Conservation (phyloP, 768 basidiomycete genomes). For the Arthromyces matolae region DNA sequence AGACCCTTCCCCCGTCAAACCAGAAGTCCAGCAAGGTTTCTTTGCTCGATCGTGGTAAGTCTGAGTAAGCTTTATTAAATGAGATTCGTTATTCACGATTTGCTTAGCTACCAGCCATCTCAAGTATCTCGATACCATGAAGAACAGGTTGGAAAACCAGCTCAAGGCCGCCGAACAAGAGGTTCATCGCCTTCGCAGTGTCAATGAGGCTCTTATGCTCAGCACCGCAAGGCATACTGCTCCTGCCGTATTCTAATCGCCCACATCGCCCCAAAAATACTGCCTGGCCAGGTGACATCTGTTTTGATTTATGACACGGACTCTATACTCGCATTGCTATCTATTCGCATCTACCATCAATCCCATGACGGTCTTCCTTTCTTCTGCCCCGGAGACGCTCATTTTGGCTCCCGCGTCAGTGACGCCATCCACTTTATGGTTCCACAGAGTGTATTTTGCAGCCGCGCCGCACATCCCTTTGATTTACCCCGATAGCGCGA, state of each 20-base stretch:
- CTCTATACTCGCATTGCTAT: constrained; percentile 37
- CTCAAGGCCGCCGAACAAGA: constrained; percentile 78
- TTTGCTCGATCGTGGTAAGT: constrained; percentile 77
- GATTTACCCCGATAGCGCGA: constrained; percentile 21
- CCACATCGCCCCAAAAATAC: constrained; percentile 25
- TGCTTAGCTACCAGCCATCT: constrained; percentile 75
- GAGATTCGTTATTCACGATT: constrained; percentile 12
- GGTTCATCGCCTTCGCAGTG: constrained; percentile 74
- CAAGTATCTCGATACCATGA: constrained; percentile 80
- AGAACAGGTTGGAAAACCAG: constrained; percentile 68
- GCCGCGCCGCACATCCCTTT: constrained; percentile 52
- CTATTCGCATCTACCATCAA: constrained; percentile 41
- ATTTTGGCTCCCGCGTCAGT: constrained; percentile 35
- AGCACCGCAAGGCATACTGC: constrained; percentile 68
- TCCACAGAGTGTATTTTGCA: constrained; percentile 38
- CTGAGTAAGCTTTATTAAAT: background rate
- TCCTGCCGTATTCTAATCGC: constrained; percentile 32
- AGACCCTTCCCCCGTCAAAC: constrained; percentile 83
- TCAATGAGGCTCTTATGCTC: constrained; percentile 89
- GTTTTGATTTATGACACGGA: constrained; percentile 55
- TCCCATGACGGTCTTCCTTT: constrained; percentile 28
- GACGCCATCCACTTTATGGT: constrained; percentile 29
- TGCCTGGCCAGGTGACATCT: constrained; percentile 54
- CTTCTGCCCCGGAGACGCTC: constrained; percentile 29
- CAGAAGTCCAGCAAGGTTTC: constrained; percentile 93